Evolutionary conservation across 2,329 filamentous ascomycete genomes (phyloP).

Genomic region (Cadophora gregata): DNA sequence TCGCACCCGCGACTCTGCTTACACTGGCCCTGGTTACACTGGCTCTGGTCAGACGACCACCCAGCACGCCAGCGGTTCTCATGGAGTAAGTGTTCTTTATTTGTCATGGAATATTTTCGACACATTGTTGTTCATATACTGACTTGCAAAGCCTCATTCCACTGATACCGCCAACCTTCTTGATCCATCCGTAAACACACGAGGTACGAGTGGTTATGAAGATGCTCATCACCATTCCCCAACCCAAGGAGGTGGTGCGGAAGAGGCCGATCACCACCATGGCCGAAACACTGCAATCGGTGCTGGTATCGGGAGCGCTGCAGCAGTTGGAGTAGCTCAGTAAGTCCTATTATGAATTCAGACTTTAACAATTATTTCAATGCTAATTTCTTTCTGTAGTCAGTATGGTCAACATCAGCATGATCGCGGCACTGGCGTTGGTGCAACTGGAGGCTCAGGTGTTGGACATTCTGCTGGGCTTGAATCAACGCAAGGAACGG

Average conservation of each 20-base stretch:
- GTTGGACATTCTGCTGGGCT: not conserved
- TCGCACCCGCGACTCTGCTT: conserved; percentile 19
- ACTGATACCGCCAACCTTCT: conserved; percentile 40
- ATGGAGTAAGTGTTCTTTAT: not conserved
- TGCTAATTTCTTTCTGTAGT: not conserved
- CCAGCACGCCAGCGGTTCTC: not conserved
- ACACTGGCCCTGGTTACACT: conserved; percentile 13
- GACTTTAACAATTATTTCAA: no score
- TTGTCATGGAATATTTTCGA: not conserved
- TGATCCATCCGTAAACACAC: conserved; percentile 36
- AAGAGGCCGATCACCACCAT: conserved; percentile 37
- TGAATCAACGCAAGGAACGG: not conserved
- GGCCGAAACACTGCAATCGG: conserved; percentile 27
- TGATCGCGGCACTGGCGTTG: not conserved
- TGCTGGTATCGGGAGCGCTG: conserved; percentile 18
- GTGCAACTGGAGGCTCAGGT: not conserved
- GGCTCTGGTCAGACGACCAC: not conserved
- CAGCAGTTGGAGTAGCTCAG: conserved; percentile 17
- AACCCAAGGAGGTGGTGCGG: conserved; percentile 38
- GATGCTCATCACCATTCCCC: conserved; percentile 31
- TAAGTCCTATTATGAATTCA: not conserved
- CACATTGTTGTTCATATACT: not conserved
- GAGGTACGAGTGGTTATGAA: conserved; percentile 24
- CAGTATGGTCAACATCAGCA: conserved; percentile 16
- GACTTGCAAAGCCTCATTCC: conserved; percentile 38